Percentiles rank a stretch among this genome's conserved stretches.
Conservation (phyloP, 2,329 filamentous ascomycete genomes). For the Botrytis porri region DNA sequence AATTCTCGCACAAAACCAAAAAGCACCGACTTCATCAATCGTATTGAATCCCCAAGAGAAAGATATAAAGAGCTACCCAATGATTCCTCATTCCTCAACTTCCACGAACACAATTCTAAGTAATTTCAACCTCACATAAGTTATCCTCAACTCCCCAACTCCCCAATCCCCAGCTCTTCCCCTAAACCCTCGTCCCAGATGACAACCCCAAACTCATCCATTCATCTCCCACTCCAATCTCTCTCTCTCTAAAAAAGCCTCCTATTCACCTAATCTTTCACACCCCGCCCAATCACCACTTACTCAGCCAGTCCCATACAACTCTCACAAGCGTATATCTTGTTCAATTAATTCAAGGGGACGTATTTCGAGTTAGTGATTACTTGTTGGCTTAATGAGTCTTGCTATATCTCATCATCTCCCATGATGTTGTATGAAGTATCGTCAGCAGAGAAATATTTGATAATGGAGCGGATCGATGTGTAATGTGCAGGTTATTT, state of each 20-base stretch:
- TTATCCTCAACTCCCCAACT: not conserved
- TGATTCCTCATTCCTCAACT: not conserved
- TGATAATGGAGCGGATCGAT: not conserved
- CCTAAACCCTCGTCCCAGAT: not conserved
- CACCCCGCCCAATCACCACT: not conserved
- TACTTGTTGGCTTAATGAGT: not conserved
- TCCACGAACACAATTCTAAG: not conserved
- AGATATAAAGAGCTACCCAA: not conserved
- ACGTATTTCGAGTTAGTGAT: not conserved
- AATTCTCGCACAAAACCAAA: not conserved
- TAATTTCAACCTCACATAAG: not conserved
- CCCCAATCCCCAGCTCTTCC: not conserved
- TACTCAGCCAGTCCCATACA: not conserved
- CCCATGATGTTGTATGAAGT: too few species aligned
- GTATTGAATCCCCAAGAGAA: not conserved
- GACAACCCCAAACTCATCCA: not conserved
- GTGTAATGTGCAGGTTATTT: not conserved
- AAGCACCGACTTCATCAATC: accelerated
- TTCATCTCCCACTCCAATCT: too few species aligned
- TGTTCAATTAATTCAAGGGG: not conserved
- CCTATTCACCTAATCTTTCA: accelerated
- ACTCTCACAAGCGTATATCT: not conserved
- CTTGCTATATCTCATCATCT: not conserved
- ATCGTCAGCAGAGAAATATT: not conserved
- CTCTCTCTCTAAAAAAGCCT: too few species aligned